Conservation (phyloP, 225 moss, liverwort and hornwort species). For the Pseudoscleropodium purum region DNA sequence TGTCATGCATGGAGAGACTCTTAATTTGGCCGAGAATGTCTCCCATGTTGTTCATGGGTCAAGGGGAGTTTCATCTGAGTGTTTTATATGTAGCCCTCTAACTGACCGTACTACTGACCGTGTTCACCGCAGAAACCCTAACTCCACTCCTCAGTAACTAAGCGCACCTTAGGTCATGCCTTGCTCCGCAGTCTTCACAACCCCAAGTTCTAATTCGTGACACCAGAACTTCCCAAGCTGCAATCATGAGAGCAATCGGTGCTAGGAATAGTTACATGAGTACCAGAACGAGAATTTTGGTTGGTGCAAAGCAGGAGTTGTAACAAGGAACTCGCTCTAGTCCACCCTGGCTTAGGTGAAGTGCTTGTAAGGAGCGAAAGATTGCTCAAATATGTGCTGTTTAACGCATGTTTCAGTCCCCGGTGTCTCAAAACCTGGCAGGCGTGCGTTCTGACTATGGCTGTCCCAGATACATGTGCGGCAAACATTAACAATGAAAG, state of each 20-base stretch:
- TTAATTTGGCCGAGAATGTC: too few relatives aligned
- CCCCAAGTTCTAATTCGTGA: background rate
- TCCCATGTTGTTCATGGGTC: too few relatives aligned
- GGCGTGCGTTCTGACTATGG: too few relatives aligned
- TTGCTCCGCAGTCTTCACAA: background rate
- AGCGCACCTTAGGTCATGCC: background rate
- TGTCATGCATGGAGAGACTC: too few relatives aligned
- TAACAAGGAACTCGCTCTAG: background rate
- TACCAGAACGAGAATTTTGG: background rate
- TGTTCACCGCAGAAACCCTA: background rate
- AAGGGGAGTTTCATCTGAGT: too few relatives aligned
- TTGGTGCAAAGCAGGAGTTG: background rate
- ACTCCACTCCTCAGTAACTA: background rate
- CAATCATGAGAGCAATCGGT: too few relatives aligned
- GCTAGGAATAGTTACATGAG: too few relatives aligned
- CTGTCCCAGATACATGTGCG: background rate
- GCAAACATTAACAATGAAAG: background rate
- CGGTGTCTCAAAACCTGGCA: background rate
- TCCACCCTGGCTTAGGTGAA: background rate
- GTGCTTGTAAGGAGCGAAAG: background rate
- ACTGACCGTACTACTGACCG: too few relatives aligned
- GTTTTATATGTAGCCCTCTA: too few relatives aligned
- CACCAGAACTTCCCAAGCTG: background rate
- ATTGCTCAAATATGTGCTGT: too few relatives aligned
- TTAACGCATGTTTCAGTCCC: background rate